Base-by-base conservation (phyloP, 192 early-diverging fungal species). In the Podila epigama region DNA sequence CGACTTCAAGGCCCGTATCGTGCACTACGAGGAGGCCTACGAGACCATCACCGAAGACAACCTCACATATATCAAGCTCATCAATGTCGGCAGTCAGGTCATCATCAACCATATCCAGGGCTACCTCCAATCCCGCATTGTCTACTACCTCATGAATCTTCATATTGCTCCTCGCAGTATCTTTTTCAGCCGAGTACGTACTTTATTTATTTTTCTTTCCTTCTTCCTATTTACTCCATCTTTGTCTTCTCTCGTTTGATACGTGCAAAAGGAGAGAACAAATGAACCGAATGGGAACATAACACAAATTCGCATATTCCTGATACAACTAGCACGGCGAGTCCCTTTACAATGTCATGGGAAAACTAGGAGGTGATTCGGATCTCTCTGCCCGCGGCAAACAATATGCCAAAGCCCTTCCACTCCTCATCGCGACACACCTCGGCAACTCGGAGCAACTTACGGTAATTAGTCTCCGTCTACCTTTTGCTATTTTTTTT, bases 71-170 rank as follows among this genome's bases (percentile, higher is more conserved):
- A 92, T 98, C 63, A 98, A 98, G 80, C 85, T 98, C 51, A 93
- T 97, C 73, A 98, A 98, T 71, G 93, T 99, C 37, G 96, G 98
- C 29, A 83, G 85, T 34, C 89, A 91, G 66, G 93, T 97, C 33
- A 90, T 96, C 52, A 93, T 99, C 71, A 96, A 99, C 82, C 92
- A 93, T 70, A 95, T 98, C 64, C 88, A 92, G 53, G 96, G 97
- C 54, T 98, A 98, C 80, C 85, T 99, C 39, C 92, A 99, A 79
- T 95, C 95, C 59, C 87, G 97, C 37, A 95, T 99, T 62, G 96
- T 98, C 15, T 99, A 98, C 83, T 99, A 96, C 80, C 80, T 99
- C 70, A 98, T 99, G 97, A 99, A 99, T 79, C 86, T 99, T 41
- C 97, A 99, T 82, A 98, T 96, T 66, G 90, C 92, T 6, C 96